These are phyloP conservation scores for Cryphonectria radicalis DNA, from an alignment of 2,329 filamentous ascomycete species.

Conservation along the genomic window DNA sequence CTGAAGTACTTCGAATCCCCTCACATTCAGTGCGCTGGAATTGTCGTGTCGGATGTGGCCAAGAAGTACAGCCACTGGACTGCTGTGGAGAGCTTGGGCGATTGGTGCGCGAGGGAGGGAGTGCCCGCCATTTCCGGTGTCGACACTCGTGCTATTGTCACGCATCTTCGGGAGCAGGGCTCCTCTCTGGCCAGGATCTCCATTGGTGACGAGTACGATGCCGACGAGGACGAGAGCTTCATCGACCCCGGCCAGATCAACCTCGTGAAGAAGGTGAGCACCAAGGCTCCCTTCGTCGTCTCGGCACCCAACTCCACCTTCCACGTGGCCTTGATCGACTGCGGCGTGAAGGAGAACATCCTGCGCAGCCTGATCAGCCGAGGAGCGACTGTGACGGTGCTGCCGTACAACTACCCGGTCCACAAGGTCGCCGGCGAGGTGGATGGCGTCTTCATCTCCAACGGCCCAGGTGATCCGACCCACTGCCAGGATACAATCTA, in stretches of 20 bases:
- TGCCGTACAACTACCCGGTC: slow-evolving; percentile 96
- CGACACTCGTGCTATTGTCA: slow-evolving; percentile 96
- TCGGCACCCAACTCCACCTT: slow-evolving; percentile 80
- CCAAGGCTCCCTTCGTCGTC: slow-evolving; percentile 96
- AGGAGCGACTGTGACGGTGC: slow-evolving; percentile 89
- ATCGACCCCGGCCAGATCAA: slow-evolving; percentile 96
- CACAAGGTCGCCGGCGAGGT: slow-evolving; percentile 98
- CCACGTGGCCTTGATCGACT: slow-evolving; percentile 95
- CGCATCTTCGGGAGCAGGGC: slow-evolving; percentile 91
- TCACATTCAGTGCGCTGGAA: slow-evolving; percentile 93
- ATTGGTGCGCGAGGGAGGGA: slow-evolving; percentile 96
- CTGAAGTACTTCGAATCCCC: slow-evolving; percentile 98
- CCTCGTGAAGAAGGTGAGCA: slow-evolving; percentile 93
- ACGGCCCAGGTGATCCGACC: slow-evolving; percentile 96
- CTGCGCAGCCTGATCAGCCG: slow-evolving; percentile 90
- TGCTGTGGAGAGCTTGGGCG: slow-evolving; percentile 86
- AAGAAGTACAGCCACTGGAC: slow-evolving; percentile 98
- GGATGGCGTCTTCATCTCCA: slow-evolving; percentile 98
- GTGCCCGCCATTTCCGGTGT: slow-evolving; percentile 96
- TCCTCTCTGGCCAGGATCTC: slow-evolving; percentile 94
- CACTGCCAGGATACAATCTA: slow-evolving; percentile 95
- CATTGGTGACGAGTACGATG: slow-evolving; percentile 96
- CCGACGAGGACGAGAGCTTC: slow-evolving; percentile 95
- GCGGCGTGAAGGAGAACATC: slow-evolving; percentile 99
- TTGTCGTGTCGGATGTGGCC: slow-evolving; percentile 94